Evolutionary conservation across 1,284 basidiomycete genomes (phyloP).

Genomic region (Paramarasmius palmivorus): DNA sequence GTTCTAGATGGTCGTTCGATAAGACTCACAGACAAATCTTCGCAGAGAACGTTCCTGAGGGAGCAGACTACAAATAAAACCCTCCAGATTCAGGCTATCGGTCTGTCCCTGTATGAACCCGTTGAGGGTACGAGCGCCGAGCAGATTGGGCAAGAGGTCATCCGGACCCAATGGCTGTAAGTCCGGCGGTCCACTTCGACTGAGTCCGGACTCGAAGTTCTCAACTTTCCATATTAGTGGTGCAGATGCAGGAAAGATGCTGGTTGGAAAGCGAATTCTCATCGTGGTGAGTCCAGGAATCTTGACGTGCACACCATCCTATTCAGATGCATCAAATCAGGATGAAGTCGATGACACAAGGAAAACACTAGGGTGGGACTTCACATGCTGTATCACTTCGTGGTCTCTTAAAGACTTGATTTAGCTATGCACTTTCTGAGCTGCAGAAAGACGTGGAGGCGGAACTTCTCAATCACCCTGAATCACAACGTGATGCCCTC

Average conservation of each 20-base stretch:
- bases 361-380: constrained; percentile 78
- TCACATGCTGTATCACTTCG: background rate
- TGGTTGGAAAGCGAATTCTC: constrained; percentile 79
- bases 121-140: constrained; percentile 76
- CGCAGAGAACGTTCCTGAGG: constrained; percentile 84
- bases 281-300: constrained; percentile 68
- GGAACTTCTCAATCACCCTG: constrained; percentile 65
- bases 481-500: constrained; percentile 69
- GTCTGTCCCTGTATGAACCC: constrained; percentile 89
- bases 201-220: constrained; percentile 7
- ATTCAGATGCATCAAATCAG: constrained; percentile 35
- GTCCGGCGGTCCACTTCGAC: constrained; percentile 27
- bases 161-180: constrained; percentile 92
- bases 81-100: constrained; percentile 91
- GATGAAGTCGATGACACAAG: constrained; percentile 95
- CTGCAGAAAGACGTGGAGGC: constrained; percentile 84
- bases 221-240: constrained; percentile 41
- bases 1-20: constrained; percentile 2
- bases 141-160: constrained; percentile 80
- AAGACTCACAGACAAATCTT: background rate
- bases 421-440: constrained; percentile 85
- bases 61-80: constrained; percentile 71
- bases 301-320: background rate
- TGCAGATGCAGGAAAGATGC: constrained; percentile 62
- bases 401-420: background rate